Conservation (phyloP, 176 grass and related monocot species). For the Stipa capillata region DNA sequence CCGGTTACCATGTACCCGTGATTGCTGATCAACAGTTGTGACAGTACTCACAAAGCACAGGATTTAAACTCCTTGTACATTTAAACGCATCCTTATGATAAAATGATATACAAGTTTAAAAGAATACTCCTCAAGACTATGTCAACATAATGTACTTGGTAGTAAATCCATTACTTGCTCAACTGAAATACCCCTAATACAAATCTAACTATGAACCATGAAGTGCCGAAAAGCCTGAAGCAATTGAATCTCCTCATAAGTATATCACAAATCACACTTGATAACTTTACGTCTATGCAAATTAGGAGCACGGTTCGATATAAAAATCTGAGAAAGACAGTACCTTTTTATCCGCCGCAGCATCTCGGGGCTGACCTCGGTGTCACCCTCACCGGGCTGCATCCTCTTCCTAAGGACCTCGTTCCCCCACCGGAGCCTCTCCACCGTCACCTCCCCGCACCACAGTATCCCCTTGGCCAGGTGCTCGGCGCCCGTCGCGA, state of each 20-base stretch:
- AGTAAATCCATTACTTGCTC: not conserved
- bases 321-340: not conserved
- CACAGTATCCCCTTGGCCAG: constrained; percentile 63
- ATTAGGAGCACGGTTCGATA: not conserved
- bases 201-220: not conserved
- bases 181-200: too few relatives aligned
- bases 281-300: not conserved
- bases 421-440: constrained; percentile 65
- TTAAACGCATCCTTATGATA: not conserved
- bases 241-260: not conserved
- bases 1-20: not conserved
- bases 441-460: constrained; percentile 75
- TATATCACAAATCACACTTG: not conserved
- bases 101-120: not conserved
- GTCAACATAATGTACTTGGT: not conserved
- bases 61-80: not conserved
- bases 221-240: not conserved
- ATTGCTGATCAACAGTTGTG: not conserved
- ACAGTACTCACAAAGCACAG: not conserved
- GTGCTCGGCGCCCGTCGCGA: constrained; percentile 40
- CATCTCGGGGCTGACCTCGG: constrained; percentile 64
- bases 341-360: constrained; percentile 75
- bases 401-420: constrained; percentile 65
- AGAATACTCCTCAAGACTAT: not conserved
- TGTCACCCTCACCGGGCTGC: constrained; percentile 26